Percentiles rank a stretch among this genome's conserved stretches.
Evolutionary conservation across 208 protist species (phyloP).

Genomic region (Leishmania arabica): DNA sequence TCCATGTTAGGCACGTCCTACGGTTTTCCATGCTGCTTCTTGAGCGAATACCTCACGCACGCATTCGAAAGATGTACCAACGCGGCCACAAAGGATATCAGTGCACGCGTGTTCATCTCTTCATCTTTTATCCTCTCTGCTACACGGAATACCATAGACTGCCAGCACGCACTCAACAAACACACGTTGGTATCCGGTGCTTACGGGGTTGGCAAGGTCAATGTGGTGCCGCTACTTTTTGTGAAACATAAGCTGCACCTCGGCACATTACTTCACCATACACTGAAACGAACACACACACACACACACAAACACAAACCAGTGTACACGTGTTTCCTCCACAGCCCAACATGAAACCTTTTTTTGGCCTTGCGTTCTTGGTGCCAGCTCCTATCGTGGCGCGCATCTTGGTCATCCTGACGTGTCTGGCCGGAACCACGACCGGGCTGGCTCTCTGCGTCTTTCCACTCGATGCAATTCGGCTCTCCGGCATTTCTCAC

Average conservation of each 20-base stretch:
- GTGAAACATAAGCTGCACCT: not conserved
- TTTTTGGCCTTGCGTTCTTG: constrained; percentile 47
- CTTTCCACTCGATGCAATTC: constrained; percentile 63
- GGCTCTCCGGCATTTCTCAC: constrained; percentile 38
- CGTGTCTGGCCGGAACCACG: constrained; percentile 50
- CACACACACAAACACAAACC: not conserved
- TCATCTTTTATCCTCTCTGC: constrained; percentile 8
- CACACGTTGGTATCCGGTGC: not conserved
- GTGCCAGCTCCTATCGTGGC: constrained; percentile 37
- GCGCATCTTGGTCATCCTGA: constrained; percentile 50
- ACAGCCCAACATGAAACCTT: constrained; percentile 23
- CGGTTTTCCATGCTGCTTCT: not conserved
- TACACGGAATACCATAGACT: constrained; percentile 9
- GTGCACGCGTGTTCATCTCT: not conserved
- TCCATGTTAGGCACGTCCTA: not conserved
- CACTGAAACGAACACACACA: not conserved
- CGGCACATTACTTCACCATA: not conserved
- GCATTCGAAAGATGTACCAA: not conserved
- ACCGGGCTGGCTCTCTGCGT: constrained; percentile 60
- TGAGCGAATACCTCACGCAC: not conserved
- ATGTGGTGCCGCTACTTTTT: not conserved
- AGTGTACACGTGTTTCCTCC: not conserved
- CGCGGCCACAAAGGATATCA: no score
- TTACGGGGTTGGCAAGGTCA: not conserved
- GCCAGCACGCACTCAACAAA: not conserved